phyloP scores from a whole-genome alignment of 140 eudicot species.

The Anethum foeniculum region DNA sequence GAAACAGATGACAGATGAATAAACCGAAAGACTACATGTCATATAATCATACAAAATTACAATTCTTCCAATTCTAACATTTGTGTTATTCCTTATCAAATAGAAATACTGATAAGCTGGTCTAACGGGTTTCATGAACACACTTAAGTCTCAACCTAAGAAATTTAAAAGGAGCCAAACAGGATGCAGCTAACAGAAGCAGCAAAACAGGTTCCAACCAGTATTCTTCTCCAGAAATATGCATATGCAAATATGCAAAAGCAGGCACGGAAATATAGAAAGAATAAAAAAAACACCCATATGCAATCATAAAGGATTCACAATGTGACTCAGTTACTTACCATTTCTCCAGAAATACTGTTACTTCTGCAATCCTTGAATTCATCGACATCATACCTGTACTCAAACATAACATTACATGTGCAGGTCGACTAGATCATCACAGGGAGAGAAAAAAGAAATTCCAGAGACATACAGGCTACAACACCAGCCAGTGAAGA shows the following conservation, averaged over 20 bases:
- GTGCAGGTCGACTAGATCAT: not conserved
- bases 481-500: not conserved
- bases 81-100: not conserved
- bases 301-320: not conserved
- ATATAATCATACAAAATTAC: not conserved
- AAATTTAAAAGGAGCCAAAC: not conserved
- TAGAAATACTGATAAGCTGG: not conserved
- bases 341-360: conserved; percentile 57
- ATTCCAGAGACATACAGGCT: not conserved
- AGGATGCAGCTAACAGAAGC: not conserved
- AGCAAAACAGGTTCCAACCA: not conserved
- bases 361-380: conserved; percentile 58
- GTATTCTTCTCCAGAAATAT: not conserved
- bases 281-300: not conserved
- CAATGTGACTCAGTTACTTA: conserved; percentile 31
- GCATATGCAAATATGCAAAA: not conserved
- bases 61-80: not conserved
- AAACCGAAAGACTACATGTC: not conserved
- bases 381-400: conserved; percentile 81
- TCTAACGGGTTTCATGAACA: not conserved
- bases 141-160: not conserved
- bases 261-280: not conserved
- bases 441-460: not conserved
- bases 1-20: conserved; percentile 15
- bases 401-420: not conserved